These are phyloP conservation scores for Ormosia emarginata DNA, from an alignment of 306 rosid species.

Conservation along the genomic window DNA sequence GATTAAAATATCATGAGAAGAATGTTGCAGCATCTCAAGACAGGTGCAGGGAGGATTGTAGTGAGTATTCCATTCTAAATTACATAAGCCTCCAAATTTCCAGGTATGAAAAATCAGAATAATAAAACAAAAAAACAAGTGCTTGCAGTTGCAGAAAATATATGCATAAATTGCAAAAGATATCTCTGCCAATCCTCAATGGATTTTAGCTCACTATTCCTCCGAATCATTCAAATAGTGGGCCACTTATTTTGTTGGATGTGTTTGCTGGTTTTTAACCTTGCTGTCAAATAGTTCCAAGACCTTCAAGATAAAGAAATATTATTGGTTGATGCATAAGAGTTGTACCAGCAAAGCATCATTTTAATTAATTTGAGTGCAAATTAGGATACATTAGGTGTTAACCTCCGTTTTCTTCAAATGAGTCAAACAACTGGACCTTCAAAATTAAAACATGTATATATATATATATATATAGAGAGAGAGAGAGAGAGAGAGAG, in stretches of 20 bases:
- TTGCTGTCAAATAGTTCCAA: slow-evolving; percentile 31
- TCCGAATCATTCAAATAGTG: slow-evolving; percentile 59
- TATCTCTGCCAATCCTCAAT: slow-evolving; percentile 56
- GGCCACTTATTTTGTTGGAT: slow-evolving; percentile 50
- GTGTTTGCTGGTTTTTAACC: slow-evolving; percentile 46
- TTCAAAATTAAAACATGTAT: not conserved
- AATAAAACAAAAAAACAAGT: slow-evolving; percentile 30
- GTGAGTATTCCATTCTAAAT: slow-evolving; percentile 31
- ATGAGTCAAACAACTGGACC: slow-evolving; percentile 12
- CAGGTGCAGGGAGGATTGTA: slow-evolving; percentile 24
- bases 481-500: not conserved
- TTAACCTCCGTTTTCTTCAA: not conserved
- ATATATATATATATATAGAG: no score
- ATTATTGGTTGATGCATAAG: slow-evolving; percentile 33
- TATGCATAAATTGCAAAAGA: slow-evolving; percentile 36
- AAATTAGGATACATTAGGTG: slow-evolving; percentile 25
- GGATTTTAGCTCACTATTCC: slow-evolving; percentile 59
- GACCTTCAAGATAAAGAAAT: slow-evolving; percentile 25
- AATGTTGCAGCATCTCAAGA: slow-evolving; percentile 49
- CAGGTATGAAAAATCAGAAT: slow-evolving; percentile 53
- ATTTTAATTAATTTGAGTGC: not conserved
- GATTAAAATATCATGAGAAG: slow-evolving; percentile 40
- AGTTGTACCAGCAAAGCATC: slow-evolving; percentile 3
- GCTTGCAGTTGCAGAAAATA: slow-evolving; percentile 26
- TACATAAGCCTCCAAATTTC: slow-evolving; percentile 67